Percentiles rank a stretch among this genome's conserved stretches.
Conservation (phyloP, 305 asterid species). For the Petunia hybrid region DNA sequence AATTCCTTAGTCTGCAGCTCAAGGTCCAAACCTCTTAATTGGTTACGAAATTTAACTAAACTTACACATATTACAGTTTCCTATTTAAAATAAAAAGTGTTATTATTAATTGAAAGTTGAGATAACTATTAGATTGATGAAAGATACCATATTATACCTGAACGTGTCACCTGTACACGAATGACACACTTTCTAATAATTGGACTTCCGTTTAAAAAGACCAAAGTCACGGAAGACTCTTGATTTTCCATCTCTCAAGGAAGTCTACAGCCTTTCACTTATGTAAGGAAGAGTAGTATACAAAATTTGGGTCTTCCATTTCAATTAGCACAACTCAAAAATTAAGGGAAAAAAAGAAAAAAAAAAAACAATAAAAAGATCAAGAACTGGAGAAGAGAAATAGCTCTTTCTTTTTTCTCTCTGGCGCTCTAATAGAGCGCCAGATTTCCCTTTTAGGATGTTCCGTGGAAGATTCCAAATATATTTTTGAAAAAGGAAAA, state of each 20-base stretch:
- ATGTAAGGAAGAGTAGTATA: background rate
- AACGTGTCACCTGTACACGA: too few species aligned
- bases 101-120: too few species aligned
- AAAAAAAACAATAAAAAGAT: background rate
- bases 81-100: too few species aligned
- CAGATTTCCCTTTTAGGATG: background rate
- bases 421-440: background rate
- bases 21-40: too few species aligned
- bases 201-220: background rate
- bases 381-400: slow-evolving; percentile 4
- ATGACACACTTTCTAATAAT: background rate
- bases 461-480: too few species aligned
- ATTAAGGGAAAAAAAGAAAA: background rate
- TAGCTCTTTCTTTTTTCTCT: background rate
- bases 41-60: too few species aligned
- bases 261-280: background rate
- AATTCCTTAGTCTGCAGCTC: too few species aligned
- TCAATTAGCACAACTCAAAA: background rate
- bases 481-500: background rate
- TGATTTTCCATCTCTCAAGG: background rate
- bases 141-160: too few species aligned
- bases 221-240: background rate
- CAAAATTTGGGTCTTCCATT: background rate
- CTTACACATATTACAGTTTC: too few species aligned
- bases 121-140: too few species aligned